Evolutionary conservation across 1,139 yeast species (phyloP), one percentile per base, ranked within the genome.

Genomic region (Protomyces arabidopsidicola): DNA sequence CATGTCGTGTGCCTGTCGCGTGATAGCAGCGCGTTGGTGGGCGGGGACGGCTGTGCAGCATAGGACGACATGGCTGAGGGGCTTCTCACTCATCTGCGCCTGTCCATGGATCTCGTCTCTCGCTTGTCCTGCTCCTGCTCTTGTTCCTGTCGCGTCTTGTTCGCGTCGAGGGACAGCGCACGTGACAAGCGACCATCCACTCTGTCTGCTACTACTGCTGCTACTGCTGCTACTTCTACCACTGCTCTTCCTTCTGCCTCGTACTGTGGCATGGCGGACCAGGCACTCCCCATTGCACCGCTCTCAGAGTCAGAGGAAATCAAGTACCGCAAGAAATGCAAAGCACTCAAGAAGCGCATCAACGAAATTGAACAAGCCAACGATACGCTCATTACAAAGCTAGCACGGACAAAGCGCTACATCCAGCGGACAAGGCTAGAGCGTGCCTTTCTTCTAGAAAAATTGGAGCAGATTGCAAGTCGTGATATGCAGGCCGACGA

Each of bases 401-500:
- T 93, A 45, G 82, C 87, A 18, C 82, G 97, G 70, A 86, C 96
- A 8, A 85, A 88, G 69, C 81, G 85, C 24, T 83, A 91, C 5
- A 85, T 91, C 39, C 85, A 91, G 69, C 79, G 98, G 68, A 78
- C 89, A 61, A 82, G 96, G 66, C 79, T 90, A 52, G 98, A 93
- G 72, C 87, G 95, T 71, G 83, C 91, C 0, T 78, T 91, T 35
- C 76, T 93, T 58, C 76, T 91, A 59, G 97, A 93, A 72, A 80
- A 90, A 68, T 80, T 93, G 53, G 97, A 91, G 72, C 80, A 80
- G 63, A 67, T 70, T 45, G 69, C 74, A 14, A 65, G 67, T 39
- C 48, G 34, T 16, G 48, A 42, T 4, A 16, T 42, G 24, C 36
- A 51, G 16, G 57, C 61, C 5, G 54, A 55, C 5, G 53, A 54